These are phyloP conservation scores for Cucurbita ficifolia DNA, from an alignment of 306 rosid genomes.

Conservation along the genomic window DNA sequence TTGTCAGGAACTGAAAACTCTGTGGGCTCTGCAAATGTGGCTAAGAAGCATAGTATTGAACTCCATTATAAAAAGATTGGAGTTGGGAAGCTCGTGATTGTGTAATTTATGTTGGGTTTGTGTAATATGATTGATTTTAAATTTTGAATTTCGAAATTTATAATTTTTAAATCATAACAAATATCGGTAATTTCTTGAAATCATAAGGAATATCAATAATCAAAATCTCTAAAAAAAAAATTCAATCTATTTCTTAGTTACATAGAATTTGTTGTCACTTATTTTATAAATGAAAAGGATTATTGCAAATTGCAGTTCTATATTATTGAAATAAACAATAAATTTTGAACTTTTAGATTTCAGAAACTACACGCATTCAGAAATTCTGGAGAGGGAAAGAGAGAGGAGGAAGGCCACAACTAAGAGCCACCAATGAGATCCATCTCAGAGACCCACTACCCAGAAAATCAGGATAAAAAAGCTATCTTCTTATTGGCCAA, in stretches of 20 bases:
- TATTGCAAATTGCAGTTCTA: background rate
- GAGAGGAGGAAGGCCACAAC: background rate
- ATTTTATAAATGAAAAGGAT: too few relatives aligned
- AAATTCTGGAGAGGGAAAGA: background rate
- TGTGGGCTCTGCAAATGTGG: background rate
- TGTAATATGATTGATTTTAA: background rate
- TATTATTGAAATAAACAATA: background rate
- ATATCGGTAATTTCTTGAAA: background rate
- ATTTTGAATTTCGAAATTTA: background rate
- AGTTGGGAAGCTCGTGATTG: background rate
- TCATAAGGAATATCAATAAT: too few relatives aligned
- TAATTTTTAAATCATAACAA: background rate
- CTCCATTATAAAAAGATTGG: background rate
- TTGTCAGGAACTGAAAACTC: background rate
- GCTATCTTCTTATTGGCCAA: conserved; percentile 12
- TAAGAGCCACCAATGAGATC: conserved; percentile 14
- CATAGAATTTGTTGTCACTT: too few relatives aligned
- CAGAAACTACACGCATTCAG: background rate
- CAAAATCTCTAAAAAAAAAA: too few relatives aligned
- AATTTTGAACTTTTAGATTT: background rate
- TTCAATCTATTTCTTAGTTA: too few relatives aligned
- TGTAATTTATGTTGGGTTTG: background rate
- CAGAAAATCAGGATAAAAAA: conserved; percentile 19
- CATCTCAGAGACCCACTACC: conserved; percentile 27
- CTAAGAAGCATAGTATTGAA: background rate